Conservation (phyloP, 768 basidiomycete species). For the Coprinellus aureogranulatus region DNA sequence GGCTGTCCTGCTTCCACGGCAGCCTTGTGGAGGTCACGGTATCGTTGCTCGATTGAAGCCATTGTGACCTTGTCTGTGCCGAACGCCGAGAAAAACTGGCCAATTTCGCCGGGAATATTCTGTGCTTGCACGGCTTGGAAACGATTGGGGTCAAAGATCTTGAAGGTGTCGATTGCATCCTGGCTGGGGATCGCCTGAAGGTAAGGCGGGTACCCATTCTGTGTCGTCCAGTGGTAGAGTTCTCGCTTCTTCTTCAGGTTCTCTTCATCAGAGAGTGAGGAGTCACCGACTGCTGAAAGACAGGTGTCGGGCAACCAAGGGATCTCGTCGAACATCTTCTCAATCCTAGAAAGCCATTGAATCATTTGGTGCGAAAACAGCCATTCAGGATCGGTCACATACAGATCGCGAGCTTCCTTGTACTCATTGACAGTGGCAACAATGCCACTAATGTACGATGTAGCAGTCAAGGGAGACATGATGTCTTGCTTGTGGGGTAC, state of each 20-base stretch:
- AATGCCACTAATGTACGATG: no score
- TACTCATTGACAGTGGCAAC: background rate
- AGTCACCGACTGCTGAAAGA: background rate
- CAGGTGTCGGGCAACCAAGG: background rate
- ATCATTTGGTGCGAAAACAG: background rate
- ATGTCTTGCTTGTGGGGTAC: no score
- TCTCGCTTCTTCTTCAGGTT: background rate
- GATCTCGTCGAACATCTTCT: background rate
- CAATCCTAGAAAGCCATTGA: background rate
- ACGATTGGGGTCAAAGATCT: conserved; percentile 5
- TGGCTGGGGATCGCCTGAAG: conserved; percentile 15
- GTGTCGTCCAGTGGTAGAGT: conserved; percentile 15
- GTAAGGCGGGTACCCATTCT: conserved; percentile 20
- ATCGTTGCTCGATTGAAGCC: conserved; percentile 17
- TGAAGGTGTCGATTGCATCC: conserved; percentile 14
- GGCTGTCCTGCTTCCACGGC: background rate
- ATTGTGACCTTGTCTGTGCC: conserved; percentile 8
- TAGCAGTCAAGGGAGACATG: no score
- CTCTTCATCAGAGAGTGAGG: background rate
- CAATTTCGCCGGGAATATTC: no score
- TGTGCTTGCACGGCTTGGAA: conserved; percentile 13
- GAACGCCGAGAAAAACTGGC: no score
- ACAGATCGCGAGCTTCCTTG: background rate
- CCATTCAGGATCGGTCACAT: background rate
- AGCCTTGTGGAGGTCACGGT: conserved; percentile 2